phyloP scores from a whole-genome alignment of 371 early-diverging fungal genomes.

The Mortierella sp. region DNA sequence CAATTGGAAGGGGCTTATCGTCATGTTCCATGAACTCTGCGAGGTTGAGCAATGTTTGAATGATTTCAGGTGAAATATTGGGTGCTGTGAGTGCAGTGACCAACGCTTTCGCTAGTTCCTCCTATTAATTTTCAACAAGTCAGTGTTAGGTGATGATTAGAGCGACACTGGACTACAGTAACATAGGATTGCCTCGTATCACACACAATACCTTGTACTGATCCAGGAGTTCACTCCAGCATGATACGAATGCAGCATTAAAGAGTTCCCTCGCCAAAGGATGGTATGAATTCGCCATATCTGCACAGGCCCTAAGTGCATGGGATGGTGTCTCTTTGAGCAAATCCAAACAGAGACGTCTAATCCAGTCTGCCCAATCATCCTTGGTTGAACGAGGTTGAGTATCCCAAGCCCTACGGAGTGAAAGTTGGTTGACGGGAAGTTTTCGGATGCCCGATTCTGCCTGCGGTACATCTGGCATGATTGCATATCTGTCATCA shows the following conservation, averaged over 20 bases:
- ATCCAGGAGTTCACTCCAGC: constrained; percentile 94
- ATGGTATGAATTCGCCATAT: constrained; percentile 85
- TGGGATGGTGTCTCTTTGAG: constrained; percentile 97
- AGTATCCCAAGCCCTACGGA: constrained; percentile 95
- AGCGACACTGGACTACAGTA: background rate
- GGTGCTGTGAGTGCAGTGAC: constrained; percentile 89
- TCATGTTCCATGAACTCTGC: constrained; percentile 99
- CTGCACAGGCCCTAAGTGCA: constrained; percentile 92
- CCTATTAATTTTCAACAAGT: constrained; percentile 47
- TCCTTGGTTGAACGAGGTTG: constrained; percentile 92
- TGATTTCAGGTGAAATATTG: constrained; percentile 92
- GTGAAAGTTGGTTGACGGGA: constrained; percentile 88
- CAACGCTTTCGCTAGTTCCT: constrained; percentile 89
- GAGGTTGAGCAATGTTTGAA: constrained; percentile 92
- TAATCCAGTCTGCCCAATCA: constrained; percentile 98
- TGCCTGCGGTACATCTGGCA: constrained; percentile 51
- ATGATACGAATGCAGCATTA: constrained; percentile 97
- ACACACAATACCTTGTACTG: constrained; percentile 74
- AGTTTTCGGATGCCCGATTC: constrained; percentile 70
- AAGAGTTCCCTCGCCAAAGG: constrained; percentile 94
- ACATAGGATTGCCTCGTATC: background rate
- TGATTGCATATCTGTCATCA: constrained; percentile 58
- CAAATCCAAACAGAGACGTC: constrained; percentile 90
- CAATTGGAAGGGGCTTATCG: constrained; percentile 95
- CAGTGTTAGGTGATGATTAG: background rate